phyloP scores from a whole-genome alignment of 1,284 basidiomycete species.

The Phylloporus sp. region DNA sequence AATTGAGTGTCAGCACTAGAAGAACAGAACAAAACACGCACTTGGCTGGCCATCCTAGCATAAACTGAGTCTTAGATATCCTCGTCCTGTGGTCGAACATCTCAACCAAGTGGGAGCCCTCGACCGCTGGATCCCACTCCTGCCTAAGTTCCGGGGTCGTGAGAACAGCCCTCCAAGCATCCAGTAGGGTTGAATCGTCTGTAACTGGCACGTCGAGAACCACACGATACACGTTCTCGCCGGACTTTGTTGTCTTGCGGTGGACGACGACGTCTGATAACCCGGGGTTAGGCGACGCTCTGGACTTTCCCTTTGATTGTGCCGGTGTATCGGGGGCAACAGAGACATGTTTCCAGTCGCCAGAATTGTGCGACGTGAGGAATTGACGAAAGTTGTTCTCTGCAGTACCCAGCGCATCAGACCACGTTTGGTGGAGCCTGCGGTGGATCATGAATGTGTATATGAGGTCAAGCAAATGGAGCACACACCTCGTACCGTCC shows the following conservation, averaged over 20 bases:
- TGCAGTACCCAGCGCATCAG: constrained; percentile 67
- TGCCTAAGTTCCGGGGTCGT: constrained; percentile 84
- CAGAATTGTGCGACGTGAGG: constrained; percentile 60
- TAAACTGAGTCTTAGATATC: constrained; percentile 89
- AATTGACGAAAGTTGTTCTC: constrained; percentile 73
- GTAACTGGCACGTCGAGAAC: constrained; percentile 76
- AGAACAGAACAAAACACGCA: constrained; percentile 46
- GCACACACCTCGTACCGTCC: constrained; percentile 36
- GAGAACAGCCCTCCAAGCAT: constrained; percentile 84
- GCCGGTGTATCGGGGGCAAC: constrained; percentile 47
- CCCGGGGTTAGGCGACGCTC: constrained; percentile 56
- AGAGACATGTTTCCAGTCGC: constrained; percentile 74
- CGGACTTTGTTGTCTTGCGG: constrained; percentile 62
- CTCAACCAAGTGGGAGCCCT: constrained; percentile 83
- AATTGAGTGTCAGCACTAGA: constrained; percentile 3
- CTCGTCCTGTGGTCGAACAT: constrained; percentile 86
- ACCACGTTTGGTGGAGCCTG: constrained; percentile 79
- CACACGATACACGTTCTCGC: constrained; percentile 82
- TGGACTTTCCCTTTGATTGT: constrained; percentile 63
- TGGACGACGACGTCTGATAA: constrained; percentile 70
- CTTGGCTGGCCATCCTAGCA: constrained; percentile 96
- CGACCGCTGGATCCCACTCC: constrained; percentile 94
- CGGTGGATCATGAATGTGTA: neutral
- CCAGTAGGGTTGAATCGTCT: constrained; percentile 68
- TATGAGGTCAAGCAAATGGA: neutral